phyloP scores from a whole-genome alignment of 1,284 basidiomycete species.

The Moniliophthora roreri region DNA sequence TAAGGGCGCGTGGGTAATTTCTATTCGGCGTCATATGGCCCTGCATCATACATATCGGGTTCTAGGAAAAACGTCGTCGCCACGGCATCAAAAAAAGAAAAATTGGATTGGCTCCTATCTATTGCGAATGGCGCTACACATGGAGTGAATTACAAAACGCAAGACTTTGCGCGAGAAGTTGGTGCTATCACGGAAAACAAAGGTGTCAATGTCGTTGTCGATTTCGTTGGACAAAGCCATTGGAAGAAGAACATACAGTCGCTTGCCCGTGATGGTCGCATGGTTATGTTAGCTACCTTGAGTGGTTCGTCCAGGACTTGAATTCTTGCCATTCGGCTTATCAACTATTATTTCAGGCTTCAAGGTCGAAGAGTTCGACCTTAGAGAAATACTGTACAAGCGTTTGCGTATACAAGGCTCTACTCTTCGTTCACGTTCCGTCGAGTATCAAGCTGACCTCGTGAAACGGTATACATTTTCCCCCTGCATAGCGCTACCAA shows the following conservation, averaged over 20 bases:
- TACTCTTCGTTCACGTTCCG: conserved; percentile 79
- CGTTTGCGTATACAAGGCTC: conserved; percentile 89
- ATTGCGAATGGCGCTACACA: conserved; percentile 69
- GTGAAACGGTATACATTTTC: conserved; percentile 53
- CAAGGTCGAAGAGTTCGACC: conserved; percentile 61
- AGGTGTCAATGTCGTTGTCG: conserved; percentile 84
- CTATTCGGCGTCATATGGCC: neutral
- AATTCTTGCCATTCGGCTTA: neutral
- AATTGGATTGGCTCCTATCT: conserved; percentile 76
- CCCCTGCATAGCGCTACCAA: neutral
- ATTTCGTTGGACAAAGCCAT: conserved; percentile 86
- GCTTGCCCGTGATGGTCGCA: conserved; percentile 76
- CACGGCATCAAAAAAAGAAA: conserved; percentile 85
- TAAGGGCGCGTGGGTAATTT: conserved; percentile 65
- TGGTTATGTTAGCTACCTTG: conserved; percentile 69
- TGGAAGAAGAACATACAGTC: conserved; percentile 82
- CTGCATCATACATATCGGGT: conserved; percentile 12
- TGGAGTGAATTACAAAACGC: conserved; percentile 84
- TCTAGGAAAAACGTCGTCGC: conserved; percentile 70
- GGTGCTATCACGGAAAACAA: conserved; percentile 61
- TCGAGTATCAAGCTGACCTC: conserved; percentile 80
- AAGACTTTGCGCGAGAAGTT: conserved; percentile 76
- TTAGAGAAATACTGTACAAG: conserved; percentile 79
- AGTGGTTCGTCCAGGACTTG: conserved; percentile 53
- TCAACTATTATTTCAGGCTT: conserved; percentile 44